Evolutionary conservation across 305 asterid species (phyloP).

Genomic region (Striga hermonthica): DNA sequence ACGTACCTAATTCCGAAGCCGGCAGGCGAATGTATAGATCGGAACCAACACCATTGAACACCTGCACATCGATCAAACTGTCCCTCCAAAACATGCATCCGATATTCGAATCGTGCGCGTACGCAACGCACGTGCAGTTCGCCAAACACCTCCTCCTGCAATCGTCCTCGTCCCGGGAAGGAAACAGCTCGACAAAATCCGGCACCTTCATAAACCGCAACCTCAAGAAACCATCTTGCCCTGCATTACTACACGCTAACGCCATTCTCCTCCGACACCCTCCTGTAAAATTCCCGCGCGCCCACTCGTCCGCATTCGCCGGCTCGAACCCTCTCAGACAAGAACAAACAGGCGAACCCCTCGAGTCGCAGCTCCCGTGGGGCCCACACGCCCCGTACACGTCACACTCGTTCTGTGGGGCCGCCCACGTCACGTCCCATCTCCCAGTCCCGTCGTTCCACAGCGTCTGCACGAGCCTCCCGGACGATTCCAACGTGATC

Average conservation of each 20-base stretch:
- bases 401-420: constrained; percentile 32
- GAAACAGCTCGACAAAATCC: constrained; percentile 38
- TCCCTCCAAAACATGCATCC: constrained; percentile 55
- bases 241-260: constrained; percentile 32
- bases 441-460: constrained; percentile 28
- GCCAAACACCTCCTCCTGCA: constrained; percentile 40
- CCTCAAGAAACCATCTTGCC: constrained; percentile 46
- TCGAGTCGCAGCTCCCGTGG: constrained; percentile 35
- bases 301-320: constrained; percentile 41
- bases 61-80: constrained; percentile 41
- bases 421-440: constrained; percentile 32
- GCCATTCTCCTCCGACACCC: constrained; percentile 43
- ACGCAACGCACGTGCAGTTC: constrained; percentile 58
- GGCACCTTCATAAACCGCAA: constrained; percentile 54
- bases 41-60: constrained; percentile 38
- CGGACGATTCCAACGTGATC: constrained; percentile 20
- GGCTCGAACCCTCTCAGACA: constrained; percentile 57
- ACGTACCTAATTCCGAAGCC: constrained; percentile 53
- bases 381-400: constrained; percentile 43
- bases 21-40: constrained; percentile 54
- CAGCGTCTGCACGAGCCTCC: constrained; percentile 11
- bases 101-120: constrained; percentile 37
- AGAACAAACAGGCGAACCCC: constrained; percentile 36
- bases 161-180: constrained; percentile 25
- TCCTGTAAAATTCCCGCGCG: constrained; percentile 41